Base-by-base conservation (phyloP, 371 early-diverging fungal genomes). In the Lichtheimia ornata region DNA sequence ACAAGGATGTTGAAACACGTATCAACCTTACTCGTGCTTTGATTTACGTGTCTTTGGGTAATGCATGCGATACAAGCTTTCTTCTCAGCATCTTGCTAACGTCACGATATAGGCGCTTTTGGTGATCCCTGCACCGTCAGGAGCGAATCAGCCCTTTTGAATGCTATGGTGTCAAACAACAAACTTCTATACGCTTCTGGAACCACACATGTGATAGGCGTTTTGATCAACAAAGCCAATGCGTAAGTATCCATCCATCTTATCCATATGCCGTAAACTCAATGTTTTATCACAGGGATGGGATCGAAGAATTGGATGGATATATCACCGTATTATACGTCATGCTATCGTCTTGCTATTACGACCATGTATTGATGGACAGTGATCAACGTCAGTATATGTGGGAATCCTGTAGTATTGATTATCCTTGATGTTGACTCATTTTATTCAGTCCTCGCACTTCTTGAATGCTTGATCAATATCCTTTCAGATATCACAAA, bases 41-140 rank as follows among this genome's bases (percentile, higher is more conserved):
- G 22, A 47, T 47, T 22, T 47, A 47, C 47, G 47, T 47, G n/a
- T n/a, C 47, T 47, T 11, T 47, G n/a, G 47, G 47, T 47, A 47
- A n/a, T 47, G n/a, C 22, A 22, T 47, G 14, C 11, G n/a, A 17
- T 47, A 9, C n/a, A n/a, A 5, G 47, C n/a, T 47, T 47, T 17
- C 11, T 47, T 47, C 47, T 47, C 47, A 22, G n/a, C 22, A 22
- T 47, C 47, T 47, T 47, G 17, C n/a, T 47, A 47, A 22, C 35
- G 12, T 22, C 47, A 47, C n/a, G n/a, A 47, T 47, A 22, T 9
- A 47, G 47, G 22, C 5, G 22, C 47, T 47, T n/a, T 47, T 11
- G 22, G 47, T 22, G 22, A 47, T 47, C 35, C 11, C 35, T 35
- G 35, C 35, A 35, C 35, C 9, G 35, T 35, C 35, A 35, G 35